Evolutionary conservation across 2,329 filamentous ascomycete genomes (phyloP).

Genomic region (Daldinia sp.): DNA sequence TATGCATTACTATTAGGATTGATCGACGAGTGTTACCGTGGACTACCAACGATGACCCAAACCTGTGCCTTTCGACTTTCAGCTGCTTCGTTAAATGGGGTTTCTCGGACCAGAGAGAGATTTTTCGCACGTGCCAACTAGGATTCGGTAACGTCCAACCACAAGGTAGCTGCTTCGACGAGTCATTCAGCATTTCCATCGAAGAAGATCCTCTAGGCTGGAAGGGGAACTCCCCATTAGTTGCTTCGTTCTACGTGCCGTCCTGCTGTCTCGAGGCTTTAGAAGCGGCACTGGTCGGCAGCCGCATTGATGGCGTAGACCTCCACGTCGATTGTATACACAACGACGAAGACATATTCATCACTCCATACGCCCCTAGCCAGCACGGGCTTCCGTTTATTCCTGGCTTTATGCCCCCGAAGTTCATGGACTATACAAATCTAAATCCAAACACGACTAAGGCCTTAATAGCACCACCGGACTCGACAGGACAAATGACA

Average conservation of each 20-base stretch:
- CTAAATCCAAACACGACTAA: too few species aligned
- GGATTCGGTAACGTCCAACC: slow-evolving; percentile 50
- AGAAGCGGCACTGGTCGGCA: slow-evolving; percentile 47
- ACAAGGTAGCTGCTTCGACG: slow-evolving; percentile 37
- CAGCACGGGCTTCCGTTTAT: slow-evolving; percentile 13
- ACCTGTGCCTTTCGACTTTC: neutral
- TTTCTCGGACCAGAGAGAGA: neutral
- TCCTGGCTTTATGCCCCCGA: neutral
- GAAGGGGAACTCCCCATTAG: slow-evolving; percentile 49
- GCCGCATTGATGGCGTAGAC: too few species aligned
- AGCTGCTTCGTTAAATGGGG: neutral
- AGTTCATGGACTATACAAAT: neutral
- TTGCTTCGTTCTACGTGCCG: slow-evolving; percentile 53
- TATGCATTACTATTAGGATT: slow-evolving; percentile 34
- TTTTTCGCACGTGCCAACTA: slow-evolving; percentile 53
- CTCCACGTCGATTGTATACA: slow-evolving; percentile 38
- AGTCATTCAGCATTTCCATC: slow-evolving; percentile 46
- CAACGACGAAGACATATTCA: slow-evolving; percentile 32
- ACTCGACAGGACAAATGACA: too few species aligned
- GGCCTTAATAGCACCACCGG: too few species aligned
- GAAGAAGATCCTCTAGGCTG: slow-evolving; percentile 50
- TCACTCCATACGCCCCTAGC: slow-evolving; percentile 26
- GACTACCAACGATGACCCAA: neutral
- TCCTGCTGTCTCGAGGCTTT: slow-evolving; percentile 47
- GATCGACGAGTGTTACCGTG: slow-evolving; percentile 23